Evolutionary conservation across 1,284 basidiomycete species (phyloP), one percentile per base, ranked within the genome.

Genomic region (Ustilago shanxiensis): DNA sequence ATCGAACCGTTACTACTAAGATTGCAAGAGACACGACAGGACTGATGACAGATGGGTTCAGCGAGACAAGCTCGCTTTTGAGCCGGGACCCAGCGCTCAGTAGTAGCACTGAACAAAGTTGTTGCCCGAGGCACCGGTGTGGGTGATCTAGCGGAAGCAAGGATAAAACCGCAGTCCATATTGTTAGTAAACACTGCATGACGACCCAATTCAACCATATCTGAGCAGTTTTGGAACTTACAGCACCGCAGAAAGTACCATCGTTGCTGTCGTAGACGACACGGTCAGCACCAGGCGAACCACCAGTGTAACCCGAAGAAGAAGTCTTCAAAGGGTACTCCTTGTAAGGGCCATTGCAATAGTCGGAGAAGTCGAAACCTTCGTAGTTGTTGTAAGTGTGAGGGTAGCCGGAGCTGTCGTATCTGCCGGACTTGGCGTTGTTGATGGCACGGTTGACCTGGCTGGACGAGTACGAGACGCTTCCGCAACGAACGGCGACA

Each of bases 231-330:
- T 14, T 10, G 8, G 35, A 37, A 69, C 72, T 69, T 53, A 74
- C 72, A 63, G 68, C 72, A 16, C 79, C 79, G 63, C 77, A 79
- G 64, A 77, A 79, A 31, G 49, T 56, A 41, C 70, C 66, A 44
- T 65, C 59, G 55, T 65, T 50, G 50, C 35, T 47, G 52, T 71
- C 69, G 62, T 78, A 77, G 53, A 81, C 57, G 41, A 79, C 77
- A 28, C 79, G 77, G 69, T 81, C 77, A 14, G 79, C 61, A 22
- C 79, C 79, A 26, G 79, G 79, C 59, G 77, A 79, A 39, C 79
- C 79, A 24, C 77, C 73, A 22, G 77, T 70, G 77, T 73, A 77
- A 50, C 69, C 66, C 2, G 44, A 44, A 3, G 60, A 56, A 2
- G 47, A 39, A 4, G 45, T 35, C 60, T 53, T 61, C 9, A 71